A percentile compares a stretch with the other conserved stretches of the same genome.
Evolutionary conservation across 2,329 filamentous ascomycete genomes (phyloP).

Genomic region (Pezicula rhizophila): DNA sequence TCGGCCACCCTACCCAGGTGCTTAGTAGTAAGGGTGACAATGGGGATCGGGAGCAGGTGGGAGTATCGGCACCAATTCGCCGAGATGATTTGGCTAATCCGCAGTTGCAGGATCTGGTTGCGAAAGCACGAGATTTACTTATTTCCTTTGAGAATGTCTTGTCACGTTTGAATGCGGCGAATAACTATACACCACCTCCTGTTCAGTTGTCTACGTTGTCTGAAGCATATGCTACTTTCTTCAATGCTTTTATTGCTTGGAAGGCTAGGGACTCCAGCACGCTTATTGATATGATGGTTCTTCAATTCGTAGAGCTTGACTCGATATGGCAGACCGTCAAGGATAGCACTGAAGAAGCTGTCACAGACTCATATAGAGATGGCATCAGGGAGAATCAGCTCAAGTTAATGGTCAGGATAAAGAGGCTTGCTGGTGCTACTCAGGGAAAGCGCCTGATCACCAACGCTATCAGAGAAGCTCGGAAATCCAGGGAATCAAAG

Average conservation of each 20-base stretch:
- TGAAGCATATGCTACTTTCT: constrained; percentile 66
- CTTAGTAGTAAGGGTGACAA: constrained; percentile 64
- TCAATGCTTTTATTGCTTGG: constrained; percentile 77
- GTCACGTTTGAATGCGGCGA: constrained; percentile 57
- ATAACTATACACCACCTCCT: constrained; percentile 60
- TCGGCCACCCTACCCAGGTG: constrained; percentile 73
- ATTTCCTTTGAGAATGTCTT: constrained; percentile 73
- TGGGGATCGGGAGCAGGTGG: constrained; percentile 51
- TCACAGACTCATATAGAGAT: constrained; percentile 69
- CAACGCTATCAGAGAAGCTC: constrained; percentile 66
- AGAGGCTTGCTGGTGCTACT: constrained; percentile 67
- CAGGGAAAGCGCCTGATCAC: constrained; percentile 67
- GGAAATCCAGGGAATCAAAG: constrained; percentile 57
- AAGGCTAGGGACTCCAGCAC: constrained; percentile 74
- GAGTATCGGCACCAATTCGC: constrained; percentile 36
- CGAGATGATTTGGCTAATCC: constrained; percentile 53
- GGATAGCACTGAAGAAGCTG: constrained; percentile 66
- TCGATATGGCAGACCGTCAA: constrained; percentile 80
- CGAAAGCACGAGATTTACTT: constrained; percentile 70
- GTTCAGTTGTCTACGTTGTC: constrained; percentile 57
- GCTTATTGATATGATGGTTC: constrained; percentile 77
- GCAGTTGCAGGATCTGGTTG: constrained; percentile 64
- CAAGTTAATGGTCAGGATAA: constrained; percentile 72
- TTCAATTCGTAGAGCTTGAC: constrained; percentile 78
- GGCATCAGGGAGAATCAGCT: constrained; percentile 78